Evolutionary conservation across 208 protist genomes (phyloP).

Genomic region (Acanthamoeba lenticulata): DNA sequence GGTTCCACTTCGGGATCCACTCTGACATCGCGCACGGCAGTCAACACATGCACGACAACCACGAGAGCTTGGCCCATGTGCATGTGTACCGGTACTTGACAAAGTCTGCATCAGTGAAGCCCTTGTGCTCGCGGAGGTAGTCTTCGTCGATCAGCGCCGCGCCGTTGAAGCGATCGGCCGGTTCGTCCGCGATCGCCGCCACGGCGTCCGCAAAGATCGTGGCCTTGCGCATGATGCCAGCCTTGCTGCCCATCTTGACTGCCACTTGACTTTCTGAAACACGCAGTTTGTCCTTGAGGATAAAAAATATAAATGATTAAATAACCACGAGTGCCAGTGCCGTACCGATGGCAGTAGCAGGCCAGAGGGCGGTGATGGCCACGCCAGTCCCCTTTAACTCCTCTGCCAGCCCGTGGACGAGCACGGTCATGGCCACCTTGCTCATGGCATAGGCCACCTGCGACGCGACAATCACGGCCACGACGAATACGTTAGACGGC

Average conservation of each 20-base stretch:
- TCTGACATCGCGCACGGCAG: neutral
- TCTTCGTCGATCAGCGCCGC: conserved; percentile 19
- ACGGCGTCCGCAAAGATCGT: neutral
- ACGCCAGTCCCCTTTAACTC: neutral
- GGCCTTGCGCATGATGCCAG: neutral
- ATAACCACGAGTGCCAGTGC: neutral
- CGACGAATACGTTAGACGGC: no score
- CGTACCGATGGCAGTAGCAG: neutral
- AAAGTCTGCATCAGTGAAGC: neutral
- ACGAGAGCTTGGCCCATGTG: no score
- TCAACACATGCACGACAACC: no score
- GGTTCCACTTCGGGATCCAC: neutral
- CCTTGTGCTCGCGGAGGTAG: neutral
- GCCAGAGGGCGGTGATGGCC: conserved; percentile 33
- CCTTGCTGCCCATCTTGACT: neutral
- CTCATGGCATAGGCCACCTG: conserved; percentile 32
- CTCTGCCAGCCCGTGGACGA: conserved; percentile 34
- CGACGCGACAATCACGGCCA: neutral
- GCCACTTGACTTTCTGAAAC: neutral
- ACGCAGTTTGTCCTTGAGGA: no score
- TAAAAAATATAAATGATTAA: neutral
- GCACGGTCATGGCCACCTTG: conserved; percentile 46
- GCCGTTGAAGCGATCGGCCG: neutral
- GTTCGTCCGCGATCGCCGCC: neutral
- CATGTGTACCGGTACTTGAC: neutral